Conservation (phyloP, 805 yeast species). For the Spathaspora sp. region DNA sequence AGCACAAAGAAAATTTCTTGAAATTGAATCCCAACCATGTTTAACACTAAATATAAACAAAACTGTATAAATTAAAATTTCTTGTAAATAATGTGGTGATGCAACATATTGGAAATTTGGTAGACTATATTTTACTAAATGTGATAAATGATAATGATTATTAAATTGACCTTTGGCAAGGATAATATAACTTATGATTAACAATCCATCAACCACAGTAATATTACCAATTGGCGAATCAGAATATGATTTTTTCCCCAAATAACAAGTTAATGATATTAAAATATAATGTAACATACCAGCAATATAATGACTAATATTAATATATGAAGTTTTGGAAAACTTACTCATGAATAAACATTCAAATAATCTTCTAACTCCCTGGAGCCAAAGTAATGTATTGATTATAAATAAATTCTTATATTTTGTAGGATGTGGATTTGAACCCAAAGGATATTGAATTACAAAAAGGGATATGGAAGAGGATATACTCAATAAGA, state of each 20-base stretch:
- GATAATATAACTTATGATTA: constrained; percentile 40
- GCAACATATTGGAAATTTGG: constrained; percentile 48
- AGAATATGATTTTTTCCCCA: constrained; percentile 15
- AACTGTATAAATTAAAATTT: constrained; percentile 50
- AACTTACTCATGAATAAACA: constrained; percentile 48
- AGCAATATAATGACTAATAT: constrained; percentile 61
- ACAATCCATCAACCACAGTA: constrained; percentile 17
- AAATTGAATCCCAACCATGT: neutral
- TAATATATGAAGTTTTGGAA: constrained; percentile 49
- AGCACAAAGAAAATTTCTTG: constrained; percentile 17
- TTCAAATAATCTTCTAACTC: constrained; percentile 53
- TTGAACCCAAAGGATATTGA: neutral
- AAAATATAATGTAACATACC: constrained; percentile 59
- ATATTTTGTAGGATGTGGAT: constrained; percentile 6
- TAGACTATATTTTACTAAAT: constrained; percentile 49
- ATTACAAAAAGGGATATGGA: constrained; percentile 1
- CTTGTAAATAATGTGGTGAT: constrained; percentile 72
- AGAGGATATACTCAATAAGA: constrained; percentile 30
- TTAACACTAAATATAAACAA: constrained; percentile 18
- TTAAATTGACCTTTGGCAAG: constrained; percentile 51
- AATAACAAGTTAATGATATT: constrained; percentile 37
- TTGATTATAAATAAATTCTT: constrained; percentile 19
- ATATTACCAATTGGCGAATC: neutral
- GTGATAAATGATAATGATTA: constrained; percentile 49
- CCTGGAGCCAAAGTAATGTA: constrained; percentile 40